Percentiles rank a stretch among this genome's conserved stretches.
These are phyloP conservation scores for Apocynum venetum DNA, from an alignment of 257 asterid genomes.

Conservation along the genomic window DNA sequence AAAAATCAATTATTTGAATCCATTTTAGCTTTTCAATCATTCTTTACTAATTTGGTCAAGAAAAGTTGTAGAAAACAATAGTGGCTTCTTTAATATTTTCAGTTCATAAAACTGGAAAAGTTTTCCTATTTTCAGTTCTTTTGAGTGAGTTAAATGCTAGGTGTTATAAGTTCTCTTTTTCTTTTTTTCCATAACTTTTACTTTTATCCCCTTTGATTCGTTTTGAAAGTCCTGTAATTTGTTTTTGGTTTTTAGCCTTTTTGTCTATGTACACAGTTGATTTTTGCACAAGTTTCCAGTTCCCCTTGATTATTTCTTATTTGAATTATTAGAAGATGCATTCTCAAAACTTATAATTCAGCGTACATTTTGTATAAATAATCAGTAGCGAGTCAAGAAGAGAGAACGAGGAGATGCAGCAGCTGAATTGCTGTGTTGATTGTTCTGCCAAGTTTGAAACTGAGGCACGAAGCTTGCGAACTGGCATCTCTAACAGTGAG, in stretches of 20 bases:
- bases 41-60: background rate
- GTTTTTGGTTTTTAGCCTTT: background rate
- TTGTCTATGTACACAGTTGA: background rate
- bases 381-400: conserved; percentile 24
- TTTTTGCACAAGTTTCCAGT: conserved; percentile 15
- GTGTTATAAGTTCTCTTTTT: background rate
- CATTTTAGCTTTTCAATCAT: background rate
- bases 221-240: background rate
- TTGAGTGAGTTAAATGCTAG: background rate
- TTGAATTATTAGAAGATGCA: background rate
- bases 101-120: background rate
- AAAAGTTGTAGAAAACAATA: background rate
- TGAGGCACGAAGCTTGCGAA: conserved; percentile 31
- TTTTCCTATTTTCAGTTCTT: background rate
- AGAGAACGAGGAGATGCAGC: conserved; percentile 21
- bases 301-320: conserved; percentile 1
- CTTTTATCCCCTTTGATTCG: conserved; percentile 3
- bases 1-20: background rate
- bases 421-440: conserved; percentile 43
- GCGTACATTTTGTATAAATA: background rate
- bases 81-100: background rate
- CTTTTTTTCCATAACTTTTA: background rate
- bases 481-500: conserved; percentile 20
- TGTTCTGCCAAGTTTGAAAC: conserved; percentile 42
- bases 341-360: background rate